A percentile compares a stretch with the other conserved stretches of the same genome.
These are phyloP conservation scores for Microcyclospora tardicrescens DNA, from an alignment of 2,329 filamentous ascomycete species.

Conservation along the genomic window DNA sequence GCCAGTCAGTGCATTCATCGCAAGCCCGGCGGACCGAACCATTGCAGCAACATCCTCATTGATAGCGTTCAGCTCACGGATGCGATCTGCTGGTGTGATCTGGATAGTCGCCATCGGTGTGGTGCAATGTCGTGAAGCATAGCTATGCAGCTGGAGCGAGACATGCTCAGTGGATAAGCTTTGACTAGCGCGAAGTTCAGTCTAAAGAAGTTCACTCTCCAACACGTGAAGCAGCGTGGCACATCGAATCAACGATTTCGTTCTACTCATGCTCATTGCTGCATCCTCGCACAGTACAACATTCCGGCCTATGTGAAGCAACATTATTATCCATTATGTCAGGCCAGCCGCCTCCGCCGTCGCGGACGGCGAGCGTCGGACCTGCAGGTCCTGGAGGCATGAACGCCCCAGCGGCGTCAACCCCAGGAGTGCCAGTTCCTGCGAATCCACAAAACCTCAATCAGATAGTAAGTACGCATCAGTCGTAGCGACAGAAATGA, in stretches of 20 bases:
- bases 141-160: background rate
- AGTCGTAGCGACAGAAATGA: background rate
- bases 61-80: slow-evolving; percentile 66
- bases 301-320: no score
- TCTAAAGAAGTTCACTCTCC: background rate
- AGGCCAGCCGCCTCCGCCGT: slow-evolving; percentile 22
- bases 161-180: background rate
- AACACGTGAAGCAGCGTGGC: no score
- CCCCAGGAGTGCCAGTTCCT: slow-evolving; percentile 21
- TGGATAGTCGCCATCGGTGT: slow-evolving; percentile 10
- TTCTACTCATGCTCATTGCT: no score
- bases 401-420: slow-evolving; percentile 32
- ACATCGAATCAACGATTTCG: no score
- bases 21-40: slow-evolving; percentile 46
- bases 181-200: slow-evolving; percentile 1
- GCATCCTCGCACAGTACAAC: no score
- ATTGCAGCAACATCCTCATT: slow-evolving; percentile 48
- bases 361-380: slow-evolving; percentile 24
- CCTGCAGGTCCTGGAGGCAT: slow-evolving; percentile 26
- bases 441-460: slow-evolving; percentile 77
- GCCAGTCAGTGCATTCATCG: slow-evolving; percentile 51
- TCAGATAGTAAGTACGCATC: slow-evolving; percentile 63
- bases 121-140: slow-evolving; percentile 2
- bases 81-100: slow-evolving; percentile 61
- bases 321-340: slow-evolving; percentile 17